A percentile compares a stretch with the other conserved stretches of the same genome.
These are phyloP conservation scores for Silene noctiflora DNA, from an alignment of 179 eudicot species.

Conservation along the genomic window DNA sequence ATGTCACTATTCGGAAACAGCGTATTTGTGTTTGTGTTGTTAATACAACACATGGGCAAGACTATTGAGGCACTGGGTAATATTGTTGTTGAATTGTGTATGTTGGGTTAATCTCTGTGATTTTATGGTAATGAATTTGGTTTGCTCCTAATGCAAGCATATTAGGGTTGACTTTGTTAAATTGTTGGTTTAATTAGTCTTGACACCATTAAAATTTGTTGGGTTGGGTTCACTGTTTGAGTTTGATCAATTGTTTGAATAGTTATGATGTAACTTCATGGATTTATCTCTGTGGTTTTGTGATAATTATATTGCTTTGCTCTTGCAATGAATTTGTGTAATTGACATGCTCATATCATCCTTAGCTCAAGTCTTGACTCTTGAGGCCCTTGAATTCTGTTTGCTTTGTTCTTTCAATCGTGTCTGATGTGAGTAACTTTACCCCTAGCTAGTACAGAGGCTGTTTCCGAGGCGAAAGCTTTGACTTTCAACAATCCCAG, in stretches of 20 bases:
- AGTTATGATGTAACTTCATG: background rate
- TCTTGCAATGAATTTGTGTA: background rate
- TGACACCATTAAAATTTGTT: background rate
- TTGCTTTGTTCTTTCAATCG: background rate
- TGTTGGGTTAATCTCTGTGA: background rate
- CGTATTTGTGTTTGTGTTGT: too few species aligned
- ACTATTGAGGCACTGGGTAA: too few species aligned
- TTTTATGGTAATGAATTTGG: background rate
- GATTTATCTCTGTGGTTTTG: background rate
- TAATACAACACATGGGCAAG: too few species aligned
- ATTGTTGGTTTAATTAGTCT: background rate
- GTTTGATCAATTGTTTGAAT: background rate
- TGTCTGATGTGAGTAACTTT: background rate
- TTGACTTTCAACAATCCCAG: background rate
- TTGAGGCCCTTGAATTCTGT: slow-evolving; percentile 2
- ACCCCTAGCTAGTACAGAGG: background rate
- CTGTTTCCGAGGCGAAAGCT: background rate
- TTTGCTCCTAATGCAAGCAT: background rate
- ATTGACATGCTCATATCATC: background rate
- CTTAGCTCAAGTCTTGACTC: background rate
- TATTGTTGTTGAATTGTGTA: background rate
- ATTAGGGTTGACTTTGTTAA: slow-evolving; percentile 1
- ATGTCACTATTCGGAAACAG: too few species aligned
- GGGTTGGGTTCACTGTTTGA: background rate
- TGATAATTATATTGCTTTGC: background rate